Evolutionary conservation across 306 rosid genomes (phyloP).

Genomic region (Lathyrus oleraceus): DNA sequence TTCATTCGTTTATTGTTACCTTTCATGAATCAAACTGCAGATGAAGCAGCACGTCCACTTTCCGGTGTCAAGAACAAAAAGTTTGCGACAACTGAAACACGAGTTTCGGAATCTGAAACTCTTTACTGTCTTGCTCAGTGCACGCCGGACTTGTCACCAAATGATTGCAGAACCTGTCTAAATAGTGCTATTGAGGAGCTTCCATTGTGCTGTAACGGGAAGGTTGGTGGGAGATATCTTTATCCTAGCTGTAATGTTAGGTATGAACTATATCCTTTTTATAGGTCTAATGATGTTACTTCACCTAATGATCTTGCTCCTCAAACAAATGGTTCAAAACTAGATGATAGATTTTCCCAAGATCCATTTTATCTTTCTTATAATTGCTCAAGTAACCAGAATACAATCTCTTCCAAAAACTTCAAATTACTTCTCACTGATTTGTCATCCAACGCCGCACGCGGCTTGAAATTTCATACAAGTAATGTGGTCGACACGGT

Average conservation of each 20-base stretch:
- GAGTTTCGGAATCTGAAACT: neutral
- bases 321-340: neutral
- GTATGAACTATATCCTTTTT: neutral
- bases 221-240: neutral
- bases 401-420: neutral
- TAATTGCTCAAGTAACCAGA: neutral
- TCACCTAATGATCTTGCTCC: neutral
- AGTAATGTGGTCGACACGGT: neutral
- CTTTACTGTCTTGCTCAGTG: conserved; percentile 11
- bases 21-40: neutral
- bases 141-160: neutral
- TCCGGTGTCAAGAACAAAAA: neutral
- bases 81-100: neutral
- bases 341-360: neutral
- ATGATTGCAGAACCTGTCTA: neutral
- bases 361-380: neutral
- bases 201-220: neutral
- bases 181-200: neutral
- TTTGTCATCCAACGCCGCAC: conserved; percentile 18
- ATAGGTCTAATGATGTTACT: neutral
- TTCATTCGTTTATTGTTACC: neutral
- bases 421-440: conserved; percentile 8
- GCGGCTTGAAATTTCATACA: neutral
- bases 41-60: neutral
- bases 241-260: neutral